Percentiles rank a stretch among this genome's conserved stretches.
These are phyloP conservation scores for Xylaria venustula DNA, from an alignment of 495 filamentous ascomycete species.

Conservation along the genomic window DNA sequence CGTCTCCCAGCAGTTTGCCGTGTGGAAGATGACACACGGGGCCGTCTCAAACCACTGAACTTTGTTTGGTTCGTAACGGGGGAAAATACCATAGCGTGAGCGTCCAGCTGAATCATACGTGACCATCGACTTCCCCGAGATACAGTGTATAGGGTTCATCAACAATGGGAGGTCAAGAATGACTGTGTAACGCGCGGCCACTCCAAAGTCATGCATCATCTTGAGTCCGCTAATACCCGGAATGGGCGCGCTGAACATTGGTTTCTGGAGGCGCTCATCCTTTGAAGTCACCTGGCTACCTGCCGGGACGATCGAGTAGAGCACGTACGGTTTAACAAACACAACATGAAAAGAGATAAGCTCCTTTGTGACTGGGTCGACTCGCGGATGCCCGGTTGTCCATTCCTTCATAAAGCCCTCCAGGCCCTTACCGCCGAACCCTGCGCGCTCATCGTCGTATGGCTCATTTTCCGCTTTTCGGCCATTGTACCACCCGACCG, in stretches of 20 bases:
- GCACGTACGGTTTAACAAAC: conserved; percentile 60
- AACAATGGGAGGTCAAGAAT: conserved; percentile 66
- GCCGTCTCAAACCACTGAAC: conserved; percentile 64
- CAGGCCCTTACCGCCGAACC: conserved; percentile 51
- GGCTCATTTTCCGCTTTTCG: conserved; percentile 48
- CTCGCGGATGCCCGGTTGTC: conserved; percentile 66
- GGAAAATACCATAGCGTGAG: conserved; percentile 64
- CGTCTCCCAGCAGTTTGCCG: conserved; percentile 63
- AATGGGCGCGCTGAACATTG: conserved; percentile 30
- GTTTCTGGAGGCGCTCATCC: conserved; percentile 11
- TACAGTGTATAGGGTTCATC: conserved; percentile 58
- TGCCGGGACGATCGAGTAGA: conserved; percentile 58
- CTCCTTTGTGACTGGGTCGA: conserved; percentile 59
- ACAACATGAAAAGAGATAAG: conserved; percentile 63
- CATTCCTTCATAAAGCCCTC: conserved; percentile 61
- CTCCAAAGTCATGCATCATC: conserved; percentile 74
- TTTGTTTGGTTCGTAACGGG: conserved; percentile 50
- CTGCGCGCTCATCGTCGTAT: neutral
- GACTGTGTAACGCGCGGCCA: conserved; percentile 56
- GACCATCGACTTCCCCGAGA: conserved; percentile 51
- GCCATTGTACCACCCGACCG: conserved; percentile 67
- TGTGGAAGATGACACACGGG: conserved; percentile 65
- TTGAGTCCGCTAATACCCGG: conserved; percentile 59
- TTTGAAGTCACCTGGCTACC: conserved; percentile 2
- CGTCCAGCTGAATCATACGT: conserved; percentile 50